Conservation (phyloP, 2,329 filamentous ascomycete genomes). For the Beauveria pseudobassiana region DNA sequence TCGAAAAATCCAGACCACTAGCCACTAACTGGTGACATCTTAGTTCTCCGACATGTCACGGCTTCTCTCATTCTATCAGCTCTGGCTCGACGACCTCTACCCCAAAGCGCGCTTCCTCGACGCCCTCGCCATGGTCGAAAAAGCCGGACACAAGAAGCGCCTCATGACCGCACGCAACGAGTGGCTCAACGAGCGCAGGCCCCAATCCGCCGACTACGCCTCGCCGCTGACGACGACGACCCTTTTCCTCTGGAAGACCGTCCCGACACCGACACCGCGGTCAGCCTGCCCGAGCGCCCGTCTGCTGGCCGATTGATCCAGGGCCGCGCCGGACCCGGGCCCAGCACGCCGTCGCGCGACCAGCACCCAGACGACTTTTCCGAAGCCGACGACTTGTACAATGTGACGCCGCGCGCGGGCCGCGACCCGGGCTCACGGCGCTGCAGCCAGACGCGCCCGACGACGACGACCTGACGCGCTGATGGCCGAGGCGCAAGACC, state of each 20-base stretch:
- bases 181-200: slow-evolving; percentile 75
- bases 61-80: slow-evolving; percentile 82
- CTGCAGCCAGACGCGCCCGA: slow-evolving; percentile 25
- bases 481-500: slow-evolving; percentile 40
- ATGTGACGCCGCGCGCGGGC: slow-evolving; percentile 38
- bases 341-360: slow-evolving; percentile 19
- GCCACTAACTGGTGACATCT: not conserved
- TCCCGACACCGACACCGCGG: slow-evolving; percentile 1
- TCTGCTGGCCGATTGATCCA: slow-evolving; percentile 7
- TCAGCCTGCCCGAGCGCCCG: slow-evolving; percentile 20
- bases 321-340: slow-evolving; percentile 15
- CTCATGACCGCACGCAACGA: slow-evolving; percentile 68
- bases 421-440: slow-evolving; percentile 16
- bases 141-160: slow-evolving; percentile 76
- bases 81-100: slow-evolving; percentile 95
- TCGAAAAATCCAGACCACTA: too few species aligned
- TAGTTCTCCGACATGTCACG: slow-evolving; percentile 78
- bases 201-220: slow-evolving; percentile 30
- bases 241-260: not conserved
- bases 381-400: slow-evolving; percentile 48
- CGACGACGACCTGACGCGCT: slow-evolving; percentile 45
- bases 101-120: slow-evolving; percentile 92
- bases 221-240: slow-evolving; percentile 20
- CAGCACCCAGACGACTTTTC: slow-evolving; percentile 26
- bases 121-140: slow-evolving; percentile 84